These are phyloP conservation scores for Polychaeton citri DNA, from an alignment of 2,329 filamentous ascomycete species.

Conservation along the genomic window DNA sequence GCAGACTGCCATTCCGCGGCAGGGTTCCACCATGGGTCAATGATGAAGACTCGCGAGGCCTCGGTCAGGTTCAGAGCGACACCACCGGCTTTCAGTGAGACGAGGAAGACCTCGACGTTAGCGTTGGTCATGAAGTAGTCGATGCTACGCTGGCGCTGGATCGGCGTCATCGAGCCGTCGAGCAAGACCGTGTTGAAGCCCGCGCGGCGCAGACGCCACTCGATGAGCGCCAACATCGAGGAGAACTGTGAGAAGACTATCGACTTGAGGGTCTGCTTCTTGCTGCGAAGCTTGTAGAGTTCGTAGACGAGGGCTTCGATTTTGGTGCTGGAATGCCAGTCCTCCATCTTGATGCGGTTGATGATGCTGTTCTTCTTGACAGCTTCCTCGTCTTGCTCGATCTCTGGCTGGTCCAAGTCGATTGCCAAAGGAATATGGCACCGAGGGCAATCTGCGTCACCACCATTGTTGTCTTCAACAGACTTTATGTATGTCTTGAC, in stretches of 20 bases:
- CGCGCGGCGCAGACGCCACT: constrained; percentile 91
- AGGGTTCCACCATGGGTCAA: constrained; percentile 99
- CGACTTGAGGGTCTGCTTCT: constrained; percentile 88
- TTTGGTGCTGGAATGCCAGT: constrained; percentile 97
- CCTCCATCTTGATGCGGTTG: constrained; percentile 96
- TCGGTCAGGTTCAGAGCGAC: constrained; percentile 93
- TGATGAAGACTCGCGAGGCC: constrained; percentile 86
- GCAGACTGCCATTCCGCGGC: constrained; percentile 98
- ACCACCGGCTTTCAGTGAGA: constrained; percentile 90
- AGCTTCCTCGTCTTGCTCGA: constrained; percentile 74
- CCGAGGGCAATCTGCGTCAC: constrained; percentile 61
- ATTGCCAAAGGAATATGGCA: constrained; percentile 86
- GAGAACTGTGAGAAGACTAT: constrained; percentile 98
- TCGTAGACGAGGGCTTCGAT: constrained; percentile 95
- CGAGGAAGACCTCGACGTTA: constrained; percentile 88
- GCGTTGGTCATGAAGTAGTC: constrained; percentile 94
- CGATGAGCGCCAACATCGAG: constrained; percentile 90
- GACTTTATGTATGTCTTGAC: constrained; percentile 69
- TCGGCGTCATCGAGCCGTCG: constrained; percentile 91
- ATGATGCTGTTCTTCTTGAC: constrained; percentile 96
- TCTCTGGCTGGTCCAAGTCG: constrained; percentile 87
- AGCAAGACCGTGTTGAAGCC: constrained; percentile 98
- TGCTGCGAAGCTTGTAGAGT: constrained; percentile 77
- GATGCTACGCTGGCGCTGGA: constrained; percentile 84
- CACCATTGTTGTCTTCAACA: constrained; percentile 48